Evolutionary conservation across 495 filamentous ascomycete species (phyloP).

Genomic region (Haplographium delicatum): DNA sequence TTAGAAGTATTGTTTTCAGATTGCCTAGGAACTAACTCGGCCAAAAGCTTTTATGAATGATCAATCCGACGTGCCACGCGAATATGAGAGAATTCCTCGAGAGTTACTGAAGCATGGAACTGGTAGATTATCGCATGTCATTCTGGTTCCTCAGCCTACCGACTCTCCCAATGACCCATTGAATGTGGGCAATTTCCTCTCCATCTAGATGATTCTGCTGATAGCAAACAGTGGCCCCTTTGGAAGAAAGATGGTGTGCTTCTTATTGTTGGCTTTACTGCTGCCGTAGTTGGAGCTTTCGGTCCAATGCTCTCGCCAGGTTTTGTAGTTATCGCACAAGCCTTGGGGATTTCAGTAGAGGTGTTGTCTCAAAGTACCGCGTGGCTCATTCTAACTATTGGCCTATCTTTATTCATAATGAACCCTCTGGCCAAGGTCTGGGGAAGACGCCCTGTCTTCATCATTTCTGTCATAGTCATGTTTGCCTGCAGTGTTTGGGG

Average conservation of each 20-base stretch:
- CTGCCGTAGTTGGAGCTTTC: slow-evolving; percentile 50
- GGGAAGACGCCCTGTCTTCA: slow-evolving; percentile 59
- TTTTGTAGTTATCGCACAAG: slow-evolving; percentile 37
- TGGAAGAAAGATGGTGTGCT: slow-evolving; percentile 51
- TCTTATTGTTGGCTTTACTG: slow-evolving; percentile 46
- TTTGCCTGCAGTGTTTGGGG: slow-evolving; percentile 58
- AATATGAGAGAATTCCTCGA: slow-evolving; percentile 35
- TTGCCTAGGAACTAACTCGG: too few relatives aligned
- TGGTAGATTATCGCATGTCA: slow-evolving; percentile 39
- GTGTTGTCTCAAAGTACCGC: slow-evolving; percentile 37
- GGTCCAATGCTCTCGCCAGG: slow-evolving; percentile 51
- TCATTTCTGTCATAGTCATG: slow-evolving; percentile 51
- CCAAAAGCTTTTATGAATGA: slow-evolving; percentile 42
- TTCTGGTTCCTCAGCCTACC: slow-evolving; percentile 50
- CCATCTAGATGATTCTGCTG: neutral
- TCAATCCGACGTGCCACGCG: slow-evolving; percentile 37
- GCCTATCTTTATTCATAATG: slow-evolving; percentile 49
- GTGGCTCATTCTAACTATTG: slow-evolving; percentile 47
- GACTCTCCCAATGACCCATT: slow-evolving; percentile 52
- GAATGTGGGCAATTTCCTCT: slow-evolving; percentile 29
- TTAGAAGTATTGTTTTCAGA: too few relatives aligned
- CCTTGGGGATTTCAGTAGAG: slow-evolving; percentile 36
- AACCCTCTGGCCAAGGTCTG: slow-evolving; percentile 61
- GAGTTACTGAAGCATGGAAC: slow-evolving; percentile 44
- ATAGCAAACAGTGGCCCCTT: slow-evolving; percentile 34